Conservation (phyloP, 2,329 filamentous ascomycete genomes). For the Arthrobotrys iridis region DNA sequence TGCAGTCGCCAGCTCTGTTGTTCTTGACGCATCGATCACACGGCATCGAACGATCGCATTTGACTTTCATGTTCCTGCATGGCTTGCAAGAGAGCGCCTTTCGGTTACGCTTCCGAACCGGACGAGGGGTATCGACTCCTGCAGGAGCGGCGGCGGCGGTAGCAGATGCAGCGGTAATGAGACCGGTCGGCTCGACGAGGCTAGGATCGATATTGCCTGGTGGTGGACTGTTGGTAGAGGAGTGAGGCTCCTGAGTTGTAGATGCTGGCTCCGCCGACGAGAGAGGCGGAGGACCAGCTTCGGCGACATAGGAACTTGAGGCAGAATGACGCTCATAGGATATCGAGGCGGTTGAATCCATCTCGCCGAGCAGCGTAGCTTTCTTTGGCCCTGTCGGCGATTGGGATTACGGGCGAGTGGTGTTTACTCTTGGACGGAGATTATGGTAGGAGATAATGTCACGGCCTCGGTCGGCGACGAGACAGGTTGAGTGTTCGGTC, state of each 20-base stretch:
- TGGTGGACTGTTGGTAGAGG: slow-evolving; percentile 25
- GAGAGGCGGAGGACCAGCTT: not conserved
- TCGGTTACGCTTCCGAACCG: slow-evolving; percentile 47
- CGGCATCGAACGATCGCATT: slow-evolving; percentile 49
- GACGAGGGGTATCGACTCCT: too few relatives aligned
- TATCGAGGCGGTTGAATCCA: slow-evolving; percentile 17
- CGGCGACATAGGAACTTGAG: not conserved
- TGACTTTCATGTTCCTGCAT: slow-evolving; percentile 52
- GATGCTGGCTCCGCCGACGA: not conserved
- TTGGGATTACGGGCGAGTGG: slow-evolving; percentile 7
- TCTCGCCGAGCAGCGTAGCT: not conserved
- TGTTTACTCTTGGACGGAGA: slow-evolving; percentile 31
- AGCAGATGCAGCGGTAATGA: slow-evolving; percentile 6
- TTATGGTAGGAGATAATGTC: slow-evolving; percentile 37
- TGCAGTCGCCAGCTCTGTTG: slow-evolving; percentile 33
- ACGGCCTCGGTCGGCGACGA: slow-evolving; percentile 23
- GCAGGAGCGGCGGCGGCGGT: too few relatives aligned
- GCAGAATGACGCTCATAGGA: slow-evolving; percentile 24
- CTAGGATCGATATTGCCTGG: slow-evolving; percentile 39
- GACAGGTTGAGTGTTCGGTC: not conserved
- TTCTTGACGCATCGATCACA: slow-evolving; percentile 50
- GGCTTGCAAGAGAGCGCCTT: slow-evolving; percentile 48
- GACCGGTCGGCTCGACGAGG: slow-evolving; percentile 15
- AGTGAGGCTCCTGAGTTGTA: not conserved
- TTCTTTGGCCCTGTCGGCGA: slow-evolving; percentile 3